Percentiles rank a stretch among this genome's conserved stretches.
These are phyloP conservation scores for Areca catechu DNA, from an alignment of 176 grass and related monocot genomes.

Conservation along the genomic window DNA sequence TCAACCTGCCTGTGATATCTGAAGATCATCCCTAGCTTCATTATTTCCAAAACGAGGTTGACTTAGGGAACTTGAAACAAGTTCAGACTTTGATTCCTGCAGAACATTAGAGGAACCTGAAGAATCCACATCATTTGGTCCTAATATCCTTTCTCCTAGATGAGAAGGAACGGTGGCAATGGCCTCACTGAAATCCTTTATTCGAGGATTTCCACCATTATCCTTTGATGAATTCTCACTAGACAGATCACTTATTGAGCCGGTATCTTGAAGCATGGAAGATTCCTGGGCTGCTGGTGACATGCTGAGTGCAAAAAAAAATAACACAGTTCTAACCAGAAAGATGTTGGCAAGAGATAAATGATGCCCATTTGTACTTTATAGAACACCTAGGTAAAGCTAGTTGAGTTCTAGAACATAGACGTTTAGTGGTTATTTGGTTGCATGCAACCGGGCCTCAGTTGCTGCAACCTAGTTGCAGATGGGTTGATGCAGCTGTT, in stretches of 20 bases:
- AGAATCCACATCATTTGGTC: slow-evolving; percentile 25
- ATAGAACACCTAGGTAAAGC: too few species aligned
- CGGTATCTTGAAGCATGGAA: slow-evolving; percentile 2
- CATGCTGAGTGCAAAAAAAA: too few species aligned
- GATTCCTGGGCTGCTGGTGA: too few species aligned
- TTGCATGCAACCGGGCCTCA: too few species aligned
- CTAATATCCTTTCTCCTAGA: slow-evolving; percentile 21
- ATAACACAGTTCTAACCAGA: too few species aligned
- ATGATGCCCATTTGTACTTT: too few species aligned
- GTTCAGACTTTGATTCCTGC: slow-evolving; percentile 9
- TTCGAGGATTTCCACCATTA: slow-evolving; percentile 22
- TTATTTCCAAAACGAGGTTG: slow-evolving; percentile 34
- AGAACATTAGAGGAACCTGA: slow-evolving; percentile 32
- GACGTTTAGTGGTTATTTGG: too few species aligned
- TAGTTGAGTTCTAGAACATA: too few species aligned
- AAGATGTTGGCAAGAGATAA: too few species aligned
- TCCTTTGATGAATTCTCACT: slow-evolving; percentile 32
- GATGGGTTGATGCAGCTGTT: too few species aligned
- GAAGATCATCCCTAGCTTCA: slow-evolving; percentile 21
- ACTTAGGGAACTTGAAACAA: slow-evolving; percentile 23
- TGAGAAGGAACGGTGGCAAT: slow-evolving; percentile 9
- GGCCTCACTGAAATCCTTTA: slow-evolving; percentile 30
- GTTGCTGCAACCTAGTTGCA: too few species aligned
- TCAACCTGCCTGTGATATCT: slow-evolving; percentile 43
- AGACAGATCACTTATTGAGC: slow-evolving; percentile 26